phyloP scores from a whole-genome alignment of 768 basidiomycete species.

The Phylloporus sp. region DNA sequence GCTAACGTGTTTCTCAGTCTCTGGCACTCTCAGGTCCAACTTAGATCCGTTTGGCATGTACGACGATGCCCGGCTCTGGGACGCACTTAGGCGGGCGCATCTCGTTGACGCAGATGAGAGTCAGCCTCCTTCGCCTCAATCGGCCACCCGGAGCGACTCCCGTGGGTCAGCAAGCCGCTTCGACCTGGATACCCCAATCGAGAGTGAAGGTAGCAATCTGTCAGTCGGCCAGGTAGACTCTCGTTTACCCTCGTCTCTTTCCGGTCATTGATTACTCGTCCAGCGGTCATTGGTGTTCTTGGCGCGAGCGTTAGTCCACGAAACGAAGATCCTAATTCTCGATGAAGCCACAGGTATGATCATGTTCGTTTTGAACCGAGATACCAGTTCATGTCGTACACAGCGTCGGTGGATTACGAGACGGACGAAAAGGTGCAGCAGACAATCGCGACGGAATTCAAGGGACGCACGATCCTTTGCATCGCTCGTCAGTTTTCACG shows the following conservation, averaged over 20 bases:
- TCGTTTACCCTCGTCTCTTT: neutral
- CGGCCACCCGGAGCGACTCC: slow-evolving; percentile 34
- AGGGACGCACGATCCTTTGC: no score
- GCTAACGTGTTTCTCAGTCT: slow-evolving; percentile 39
- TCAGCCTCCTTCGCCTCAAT: slow-evolving; percentile 25
- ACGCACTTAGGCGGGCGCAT: slow-evolving; percentile 81
- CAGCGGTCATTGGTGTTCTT: slow-evolving; percentile 81
- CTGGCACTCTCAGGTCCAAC: slow-evolving; percentile 79
- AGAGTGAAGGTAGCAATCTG: slow-evolving; percentile 82
- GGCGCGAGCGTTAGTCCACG: slow-evolving; percentile 84
- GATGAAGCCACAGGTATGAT: slow-evolving; percentile 94
- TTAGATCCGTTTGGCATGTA: slow-evolving; percentile 84
- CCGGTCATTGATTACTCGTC: slow-evolving; percentile 31
- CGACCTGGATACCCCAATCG: slow-evolving; percentile 76
- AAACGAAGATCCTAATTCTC: slow-evolving; percentile 77
- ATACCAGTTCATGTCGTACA: no score
- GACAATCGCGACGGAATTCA: no score
- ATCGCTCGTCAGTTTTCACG: no score
- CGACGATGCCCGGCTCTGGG: slow-evolving; percentile 80
- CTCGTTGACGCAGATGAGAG: slow-evolving; percentile 54
- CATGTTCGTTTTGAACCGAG: no score
- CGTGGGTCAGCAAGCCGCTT: slow-evolving; percentile 49
- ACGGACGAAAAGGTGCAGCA: no score
- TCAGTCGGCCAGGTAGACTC: slow-evolving; percentile 54
- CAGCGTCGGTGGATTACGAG: no score